Conservation (phyloP, 768 basidiomycete species). For the Naganishia antarctica region DNA sequence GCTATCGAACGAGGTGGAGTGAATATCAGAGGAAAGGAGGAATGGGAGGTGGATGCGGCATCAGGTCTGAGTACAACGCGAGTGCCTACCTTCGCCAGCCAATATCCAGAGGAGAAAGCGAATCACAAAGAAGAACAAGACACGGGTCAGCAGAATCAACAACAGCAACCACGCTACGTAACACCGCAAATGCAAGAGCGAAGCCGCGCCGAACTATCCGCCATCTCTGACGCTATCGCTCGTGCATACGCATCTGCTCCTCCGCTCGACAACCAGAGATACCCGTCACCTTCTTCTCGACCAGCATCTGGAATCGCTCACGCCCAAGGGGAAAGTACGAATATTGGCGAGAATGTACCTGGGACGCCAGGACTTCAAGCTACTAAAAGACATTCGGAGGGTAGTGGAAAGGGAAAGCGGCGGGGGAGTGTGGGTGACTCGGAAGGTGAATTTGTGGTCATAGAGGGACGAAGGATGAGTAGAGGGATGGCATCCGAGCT, state of each 20-base stretch:
- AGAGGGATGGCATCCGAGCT: conserved; percentile 58
- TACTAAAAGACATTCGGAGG: background rate
- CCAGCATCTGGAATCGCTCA: conserved; percentile 10
- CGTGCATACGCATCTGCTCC: conserved; percentile 78
- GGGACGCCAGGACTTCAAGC: background rate
- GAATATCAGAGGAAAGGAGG: background rate
- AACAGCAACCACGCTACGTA: background rate
- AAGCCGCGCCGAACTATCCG: conserved; percentile 67
- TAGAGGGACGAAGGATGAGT: conserved; percentile 52
- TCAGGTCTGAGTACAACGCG: background rate
- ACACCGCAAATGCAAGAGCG: background rate
- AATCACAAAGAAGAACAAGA: background rate
- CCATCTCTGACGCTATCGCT: conserved; percentile 81
- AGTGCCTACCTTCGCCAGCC: background rate
- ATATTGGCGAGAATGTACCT: no score
- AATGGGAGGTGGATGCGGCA: background rate
- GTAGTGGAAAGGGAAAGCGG: background rate
- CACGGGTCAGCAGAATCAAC: background rate
- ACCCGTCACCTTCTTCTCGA: conserved; percentile 47
- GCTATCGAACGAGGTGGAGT: background rate
- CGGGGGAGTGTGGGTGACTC: conserved; percentile 25
- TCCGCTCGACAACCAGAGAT: conserved; percentile 70
- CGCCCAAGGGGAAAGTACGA: conserved; percentile 3
- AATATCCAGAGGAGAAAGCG: background rate
- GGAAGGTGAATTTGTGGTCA: conserved; percentile 50